Conservation (phyloP, 331 rosid species). For the Quercus tomentella region DNA sequence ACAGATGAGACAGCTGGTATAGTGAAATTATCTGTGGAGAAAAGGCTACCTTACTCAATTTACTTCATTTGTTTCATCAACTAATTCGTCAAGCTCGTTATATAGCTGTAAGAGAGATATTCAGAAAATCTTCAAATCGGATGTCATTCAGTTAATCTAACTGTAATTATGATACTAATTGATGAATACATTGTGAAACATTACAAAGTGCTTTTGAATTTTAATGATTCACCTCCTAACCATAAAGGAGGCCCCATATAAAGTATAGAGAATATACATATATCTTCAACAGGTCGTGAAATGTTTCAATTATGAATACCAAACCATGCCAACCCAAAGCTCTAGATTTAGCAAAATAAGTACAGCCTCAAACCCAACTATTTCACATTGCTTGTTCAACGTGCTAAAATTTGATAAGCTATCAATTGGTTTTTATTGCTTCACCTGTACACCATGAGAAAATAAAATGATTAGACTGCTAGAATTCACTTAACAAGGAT, state of each 20-base stretch:
- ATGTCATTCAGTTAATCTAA: background rate
- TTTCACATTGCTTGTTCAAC: background rate
- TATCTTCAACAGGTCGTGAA: background rate
- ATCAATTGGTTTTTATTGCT: background rate
- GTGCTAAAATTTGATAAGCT: background rate
- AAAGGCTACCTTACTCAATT: background rate
- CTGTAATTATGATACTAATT: background rate
- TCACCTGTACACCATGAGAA: background rate
- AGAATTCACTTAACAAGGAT: constrained; percentile 53
- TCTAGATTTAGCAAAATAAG: background rate
- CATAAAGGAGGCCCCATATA: background rate
- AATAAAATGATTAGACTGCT: constrained; percentile 18
- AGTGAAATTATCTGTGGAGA: background rate
- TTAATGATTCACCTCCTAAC: background rate
- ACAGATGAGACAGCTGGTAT: no score
- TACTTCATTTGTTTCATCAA: background rate
- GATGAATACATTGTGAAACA: background rate
- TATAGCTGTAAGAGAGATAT: background rate
- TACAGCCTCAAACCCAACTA: background rate
- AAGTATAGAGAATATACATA: background rate
- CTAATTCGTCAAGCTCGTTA: background rate
- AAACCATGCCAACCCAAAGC: no score
- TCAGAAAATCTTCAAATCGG: background rate
- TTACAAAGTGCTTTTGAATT: background rate
- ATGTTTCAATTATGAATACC: background rate